A percentile compares a stretch with the other conserved stretches of the same genome.
phyloP scores from a whole-genome alignment of 192 early-diverging fungal species.

The Pilaira anomala region DNA sequence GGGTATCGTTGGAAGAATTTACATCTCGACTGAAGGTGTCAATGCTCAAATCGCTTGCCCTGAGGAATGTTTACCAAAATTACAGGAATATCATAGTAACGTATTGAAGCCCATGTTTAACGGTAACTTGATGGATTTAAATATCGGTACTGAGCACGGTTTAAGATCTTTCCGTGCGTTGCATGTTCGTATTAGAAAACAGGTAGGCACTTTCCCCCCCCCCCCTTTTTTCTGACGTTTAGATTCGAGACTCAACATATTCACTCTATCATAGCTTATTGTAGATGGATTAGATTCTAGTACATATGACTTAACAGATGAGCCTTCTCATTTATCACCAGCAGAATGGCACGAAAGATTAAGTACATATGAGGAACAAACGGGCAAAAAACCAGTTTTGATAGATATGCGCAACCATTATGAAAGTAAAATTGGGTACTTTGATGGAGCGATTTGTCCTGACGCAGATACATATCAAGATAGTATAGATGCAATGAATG shows the following conservation, averaged over 20 bases:
- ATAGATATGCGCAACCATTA: conserved; percentile 83
- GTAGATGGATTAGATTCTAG: conserved; percentile 50
- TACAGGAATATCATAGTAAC: conserved; percentile 54
- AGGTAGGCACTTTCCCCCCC: conserved; percentile 35
- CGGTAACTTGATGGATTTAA: conserved; percentile 50
- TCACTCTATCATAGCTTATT: conserved; percentile 52
- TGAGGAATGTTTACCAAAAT: conserved; percentile 36
- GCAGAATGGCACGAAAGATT: conserved; percentile 63
- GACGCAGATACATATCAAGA: conserved; percentile 73
- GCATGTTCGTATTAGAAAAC: conserved; percentile 63
- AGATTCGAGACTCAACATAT: not conserved
- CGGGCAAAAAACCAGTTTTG: conserved; percentile 45
- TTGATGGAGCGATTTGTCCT: conserved; percentile 63
- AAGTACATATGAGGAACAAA: conserved; percentile 29
- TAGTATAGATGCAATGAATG: conserved; percentile 61
- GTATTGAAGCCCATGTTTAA: conserved; percentile 31
- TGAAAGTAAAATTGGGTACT: conserved; percentile 71
- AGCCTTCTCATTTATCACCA: conserved; percentile 66
- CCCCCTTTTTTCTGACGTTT: not conserved
- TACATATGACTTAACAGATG: conserved; percentile 53
- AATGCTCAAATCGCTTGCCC: conserved; percentile 80
- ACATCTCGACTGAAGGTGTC: conserved; percentile 70
- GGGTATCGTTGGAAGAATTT: conserved; percentile 70
- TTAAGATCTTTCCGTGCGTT: conserved; percentile 57
- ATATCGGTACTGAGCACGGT: conserved; percentile 61